Conservation (phyloP, 1,284 basidiomycete genomes). For the Leccinum pachyderme region DNA sequence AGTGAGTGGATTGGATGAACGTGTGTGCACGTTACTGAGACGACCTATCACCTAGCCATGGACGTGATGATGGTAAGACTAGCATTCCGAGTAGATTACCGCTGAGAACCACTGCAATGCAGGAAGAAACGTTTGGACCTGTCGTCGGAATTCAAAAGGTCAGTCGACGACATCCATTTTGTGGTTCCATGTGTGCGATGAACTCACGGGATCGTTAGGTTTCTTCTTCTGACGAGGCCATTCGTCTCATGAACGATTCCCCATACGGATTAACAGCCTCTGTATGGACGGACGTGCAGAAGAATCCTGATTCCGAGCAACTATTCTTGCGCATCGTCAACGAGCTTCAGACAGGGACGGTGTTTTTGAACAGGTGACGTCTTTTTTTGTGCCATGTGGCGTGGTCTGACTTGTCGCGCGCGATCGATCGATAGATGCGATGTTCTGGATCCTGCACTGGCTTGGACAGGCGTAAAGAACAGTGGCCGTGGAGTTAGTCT, state of each 20-base stretch:
- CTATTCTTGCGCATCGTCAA: conserved; percentile 73
- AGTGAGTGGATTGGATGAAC: conserved; percentile 45
- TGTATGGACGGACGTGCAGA: conserved; percentile 81
- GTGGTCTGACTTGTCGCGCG: not conserved
- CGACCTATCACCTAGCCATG: conserved; percentile 60
- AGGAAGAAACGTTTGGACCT: conserved; percentile 90
- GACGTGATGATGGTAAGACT: conserved; percentile 81
- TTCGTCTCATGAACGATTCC: conserved; percentile 95
- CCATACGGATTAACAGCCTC: conserved; percentile 91
- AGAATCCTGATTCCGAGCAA: conserved; percentile 55
- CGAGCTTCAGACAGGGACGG: conserved; percentile 84
- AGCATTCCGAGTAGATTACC: not conserved
- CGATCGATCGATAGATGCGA: conserved; percentile 57
- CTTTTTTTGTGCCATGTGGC: not conserved
- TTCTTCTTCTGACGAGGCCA: conserved; percentile 79
- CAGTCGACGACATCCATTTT: not conserved
- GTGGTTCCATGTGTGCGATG: not conserved
- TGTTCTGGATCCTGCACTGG: conserved; percentile 85
- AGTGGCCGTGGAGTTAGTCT: conserved; percentile 89
- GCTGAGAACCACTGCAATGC: conserved; percentile 1
- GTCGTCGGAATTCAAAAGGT: conserved; percentile 90
- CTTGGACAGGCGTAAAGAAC: conserved; percentile 94
- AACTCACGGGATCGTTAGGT: conserved; percentile 44
- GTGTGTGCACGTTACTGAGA: conserved; percentile 3
- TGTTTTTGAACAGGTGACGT: conserved; percentile 79